Conservation (phyloP, 2,329 filamentous ascomycete genomes). For the Clathrospora elynae region DNA sequence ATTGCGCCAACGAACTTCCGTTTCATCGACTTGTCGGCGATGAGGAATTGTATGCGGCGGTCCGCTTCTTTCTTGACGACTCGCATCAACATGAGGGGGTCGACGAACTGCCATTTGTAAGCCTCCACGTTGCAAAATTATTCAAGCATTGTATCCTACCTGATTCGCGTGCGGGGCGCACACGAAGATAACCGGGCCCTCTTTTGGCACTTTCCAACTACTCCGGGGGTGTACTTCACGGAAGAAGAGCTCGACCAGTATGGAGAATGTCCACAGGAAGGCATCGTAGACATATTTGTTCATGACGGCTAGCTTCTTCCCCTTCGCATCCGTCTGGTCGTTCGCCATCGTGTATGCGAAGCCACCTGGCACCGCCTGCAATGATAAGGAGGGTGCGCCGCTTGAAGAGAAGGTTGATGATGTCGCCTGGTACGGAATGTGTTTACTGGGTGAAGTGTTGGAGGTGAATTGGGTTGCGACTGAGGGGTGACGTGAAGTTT, state of each 20-base stretch:
- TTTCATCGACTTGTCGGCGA: slow-evolving; percentile 93
- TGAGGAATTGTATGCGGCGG: slow-evolving; percentile 87
- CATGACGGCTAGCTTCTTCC: slow-evolving; percentile 58
- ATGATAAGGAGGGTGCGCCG: slow-evolving; percentile 1
- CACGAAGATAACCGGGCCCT: slow-evolving; percentile 90
- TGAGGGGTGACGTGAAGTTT: slow-evolving; percentile 16
- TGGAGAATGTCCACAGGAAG: slow-evolving; percentile 76
- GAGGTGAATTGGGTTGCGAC: slow-evolving; percentile 16
- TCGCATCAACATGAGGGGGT: slow-evolving; percentile 90
- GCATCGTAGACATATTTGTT: slow-evolving; percentile 76
- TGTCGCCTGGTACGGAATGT: slow-evolving; percentile 12
- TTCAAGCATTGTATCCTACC: slow-evolving; percentile 23
- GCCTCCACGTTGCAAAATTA: background rate
- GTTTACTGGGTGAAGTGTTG: slow-evolving; percentile 6
- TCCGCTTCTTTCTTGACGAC: slow-evolving; percentile 84
- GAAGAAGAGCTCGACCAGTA: slow-evolving; percentile 96
- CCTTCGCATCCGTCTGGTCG: slow-evolving; percentile 25
- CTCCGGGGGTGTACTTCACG: slow-evolving; percentile 94
- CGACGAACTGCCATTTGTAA: slow-evolving; percentile 73
- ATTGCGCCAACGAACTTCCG: slow-evolving; percentile 86
- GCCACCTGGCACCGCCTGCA: slow-evolving; percentile 1
- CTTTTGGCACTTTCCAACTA: slow-evolving; percentile 90
- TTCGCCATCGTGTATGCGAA: slow-evolving; percentile 18
- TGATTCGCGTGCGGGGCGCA: slow-evolving; percentile 92
- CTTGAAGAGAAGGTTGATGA: slow-evolving; percentile 1